phyloP scores from a whole-genome alignment of 73 alveolate genomes.

The Breviolum minutum region DNA sequence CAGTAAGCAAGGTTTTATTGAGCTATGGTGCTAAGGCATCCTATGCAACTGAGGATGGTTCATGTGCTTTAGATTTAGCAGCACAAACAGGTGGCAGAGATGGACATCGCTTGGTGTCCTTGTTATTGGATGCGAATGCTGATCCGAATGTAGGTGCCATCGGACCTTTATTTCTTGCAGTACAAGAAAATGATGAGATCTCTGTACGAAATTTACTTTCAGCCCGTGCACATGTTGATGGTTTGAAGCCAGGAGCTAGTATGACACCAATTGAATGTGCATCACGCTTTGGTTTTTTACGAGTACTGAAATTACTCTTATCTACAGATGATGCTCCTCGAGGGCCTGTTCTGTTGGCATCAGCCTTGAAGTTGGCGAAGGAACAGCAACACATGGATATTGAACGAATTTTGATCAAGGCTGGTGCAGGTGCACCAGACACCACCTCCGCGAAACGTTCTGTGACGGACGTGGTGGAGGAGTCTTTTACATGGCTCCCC shows the following conservation, averaged over 20 bases:
- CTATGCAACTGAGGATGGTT: not conserved
- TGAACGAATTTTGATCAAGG: conserved; percentile 21
- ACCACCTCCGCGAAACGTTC: not conserved
- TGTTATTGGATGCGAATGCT: conserved; percentile 30
- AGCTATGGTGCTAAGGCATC: conserved; percentile 14
- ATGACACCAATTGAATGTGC: conserved; percentile 50
- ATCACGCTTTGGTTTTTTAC: conserved; percentile 46
- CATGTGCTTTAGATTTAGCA: conserved; percentile 55
- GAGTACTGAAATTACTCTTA: conserved; percentile 49
- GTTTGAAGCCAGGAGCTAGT: not conserved
- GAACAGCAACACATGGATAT: conserved; percentile 38
- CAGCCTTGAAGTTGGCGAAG: conserved; percentile 40
- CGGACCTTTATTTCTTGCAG: conserved; percentile 62
- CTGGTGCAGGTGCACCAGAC: conserved; percentile 72
- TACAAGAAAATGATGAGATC: conserved; percentile 45
- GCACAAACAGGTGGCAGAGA: conserved; percentile 56
- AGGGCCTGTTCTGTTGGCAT: not conserved
- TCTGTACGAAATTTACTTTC: not conserved
- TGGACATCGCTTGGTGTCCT: conserved; percentile 6
- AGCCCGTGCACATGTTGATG: conserved; percentile 4
- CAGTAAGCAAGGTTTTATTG: not conserved
- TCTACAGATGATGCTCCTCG: conserved; percentile 40
- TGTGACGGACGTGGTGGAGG: not conserved
- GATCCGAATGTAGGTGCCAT: conserved; percentile 45
- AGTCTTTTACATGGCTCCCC: not conserved